A percentile compares a stretch with the other conserved stretches of the same genome.
phyloP scores from a whole-genome alignment of 345 rosid genomes.

The Rhodamnia argentea region DNA sequence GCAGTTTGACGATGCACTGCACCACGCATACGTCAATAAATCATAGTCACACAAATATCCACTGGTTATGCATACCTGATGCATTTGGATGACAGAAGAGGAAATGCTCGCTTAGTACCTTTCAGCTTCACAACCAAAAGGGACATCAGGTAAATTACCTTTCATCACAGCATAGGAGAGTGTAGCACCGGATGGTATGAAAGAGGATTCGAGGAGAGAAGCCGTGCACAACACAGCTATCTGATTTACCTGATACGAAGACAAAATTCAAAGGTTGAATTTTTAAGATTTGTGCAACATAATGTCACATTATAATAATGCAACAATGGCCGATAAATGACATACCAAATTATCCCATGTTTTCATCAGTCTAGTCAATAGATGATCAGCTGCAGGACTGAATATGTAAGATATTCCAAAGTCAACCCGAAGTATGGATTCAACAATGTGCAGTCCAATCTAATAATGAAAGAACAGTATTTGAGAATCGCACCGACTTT shows the following conservation, averaged over 20 bases:
- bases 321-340: neutral
- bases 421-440: neutral
- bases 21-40: neutral
- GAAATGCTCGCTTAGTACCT: neutral
- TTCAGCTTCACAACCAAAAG: neutral
- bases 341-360: neutral
- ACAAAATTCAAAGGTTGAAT: neutral
- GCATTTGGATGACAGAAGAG: neutral
- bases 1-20: neutral
- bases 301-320: neutral
- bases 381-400: neutral
- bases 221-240: neutral
- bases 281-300: neutral
- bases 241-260: neutral
- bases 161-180: neutral
- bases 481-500: neutral
- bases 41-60: neutral
- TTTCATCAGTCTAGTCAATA: neutral
- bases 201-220: neutral
- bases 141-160: neutral
- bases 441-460: conserved; percentile 2
- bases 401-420: neutral
- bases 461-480: neutral
- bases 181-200: conserved; percentile 2
- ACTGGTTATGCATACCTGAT: neutral